phyloP scores from a whole-genome alignment of 2,329 filamentous ascomycete species.

The Cephalotrichum gorgonifer region DNA sequence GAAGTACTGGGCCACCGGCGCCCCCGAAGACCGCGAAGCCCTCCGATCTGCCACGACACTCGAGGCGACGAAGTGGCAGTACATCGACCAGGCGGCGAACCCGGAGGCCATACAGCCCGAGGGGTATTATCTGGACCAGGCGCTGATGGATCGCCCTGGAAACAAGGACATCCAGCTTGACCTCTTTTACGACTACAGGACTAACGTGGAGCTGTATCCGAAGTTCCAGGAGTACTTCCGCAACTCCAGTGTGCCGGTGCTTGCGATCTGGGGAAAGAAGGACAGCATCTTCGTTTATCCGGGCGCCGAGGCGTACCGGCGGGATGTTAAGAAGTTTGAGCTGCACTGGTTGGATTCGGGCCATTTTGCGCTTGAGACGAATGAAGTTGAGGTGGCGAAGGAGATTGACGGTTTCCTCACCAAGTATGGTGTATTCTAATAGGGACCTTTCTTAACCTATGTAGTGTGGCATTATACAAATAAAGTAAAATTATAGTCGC shows the following conservation, averaged over 20 bases:
- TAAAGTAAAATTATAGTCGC: no score
- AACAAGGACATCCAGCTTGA: conserved; percentile 44
- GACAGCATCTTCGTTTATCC: conserved; percentile 38
- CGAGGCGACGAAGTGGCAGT: conserved; percentile 31
- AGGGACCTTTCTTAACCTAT: no score
- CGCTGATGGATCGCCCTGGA: conserved; percentile 36
- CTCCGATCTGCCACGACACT: conserved; percentile 21
- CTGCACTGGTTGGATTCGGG: conserved; percentile 41
- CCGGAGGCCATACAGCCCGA: conserved; percentile 28
- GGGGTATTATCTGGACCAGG: conserved; percentile 38
- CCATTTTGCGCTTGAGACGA: conserved; percentile 39
- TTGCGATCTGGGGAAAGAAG: conserved; percentile 49
- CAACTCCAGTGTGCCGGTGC: conserved; percentile 35
- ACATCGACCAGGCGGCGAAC: conserved; percentile 26
- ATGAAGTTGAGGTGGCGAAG: conserved; percentile 18
- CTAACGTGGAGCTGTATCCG: conserved; percentile 42
- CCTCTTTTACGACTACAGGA: conserved; percentile 46
- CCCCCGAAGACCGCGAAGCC: conserved; percentile 22
- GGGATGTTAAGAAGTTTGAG: conserved; percentile 35
- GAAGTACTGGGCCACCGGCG: conserved; percentile 31
- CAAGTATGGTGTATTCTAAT: neutral
- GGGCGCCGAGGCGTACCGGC: conserved; percentile 43
- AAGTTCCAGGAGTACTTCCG: conserved; percentile 45
- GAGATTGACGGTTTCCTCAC: conserved; percentile 16
- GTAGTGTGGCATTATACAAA: no score